Conservation (phyloP, 164 flowering plant genomes). For the Buxus sempervirens region DNA sequence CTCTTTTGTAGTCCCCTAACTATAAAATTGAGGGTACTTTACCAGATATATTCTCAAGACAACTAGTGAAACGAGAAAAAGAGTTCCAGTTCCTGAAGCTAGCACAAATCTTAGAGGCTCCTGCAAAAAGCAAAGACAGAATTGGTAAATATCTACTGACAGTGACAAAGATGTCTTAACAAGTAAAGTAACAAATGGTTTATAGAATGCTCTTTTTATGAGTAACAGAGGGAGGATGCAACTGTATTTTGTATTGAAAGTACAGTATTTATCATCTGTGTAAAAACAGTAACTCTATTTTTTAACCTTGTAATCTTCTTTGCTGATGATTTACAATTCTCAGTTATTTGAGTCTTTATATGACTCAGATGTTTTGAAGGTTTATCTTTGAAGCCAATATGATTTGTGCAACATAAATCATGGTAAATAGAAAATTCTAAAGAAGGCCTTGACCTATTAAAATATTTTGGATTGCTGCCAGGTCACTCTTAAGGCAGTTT, state of each 20-base stretch:
- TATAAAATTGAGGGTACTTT: conserved; percentile 11
- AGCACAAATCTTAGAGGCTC: conserved; percentile 78
- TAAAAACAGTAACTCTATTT: background rate
- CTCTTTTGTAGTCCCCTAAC: background rate
- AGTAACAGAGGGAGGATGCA: no score
- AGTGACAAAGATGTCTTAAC: background rate
- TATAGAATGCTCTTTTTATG: no score
- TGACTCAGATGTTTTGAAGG: background rate
- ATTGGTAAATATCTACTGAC: background rate
- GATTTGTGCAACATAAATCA: background rate
- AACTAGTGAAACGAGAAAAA: conserved; percentile 79
- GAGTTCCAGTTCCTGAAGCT: conserved; percentile 92
- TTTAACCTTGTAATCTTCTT: background rate
- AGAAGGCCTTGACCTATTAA: background rate
- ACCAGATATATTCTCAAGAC: conserved; percentile 90
- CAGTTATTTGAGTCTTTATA: no score
- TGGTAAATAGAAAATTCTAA: background rate
- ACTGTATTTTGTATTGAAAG: no score
- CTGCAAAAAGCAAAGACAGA: conserved; percentile 40
- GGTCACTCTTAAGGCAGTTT: background rate
- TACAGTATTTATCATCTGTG: background rate
- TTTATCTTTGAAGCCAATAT: background rate
- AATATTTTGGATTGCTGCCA: background rate
- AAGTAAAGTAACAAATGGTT: background rate
- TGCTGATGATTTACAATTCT: no score